Base-by-base conservation (phyloP, 2,329 filamentous ascomycete species). In the Dactylellina sp. region DNA sequence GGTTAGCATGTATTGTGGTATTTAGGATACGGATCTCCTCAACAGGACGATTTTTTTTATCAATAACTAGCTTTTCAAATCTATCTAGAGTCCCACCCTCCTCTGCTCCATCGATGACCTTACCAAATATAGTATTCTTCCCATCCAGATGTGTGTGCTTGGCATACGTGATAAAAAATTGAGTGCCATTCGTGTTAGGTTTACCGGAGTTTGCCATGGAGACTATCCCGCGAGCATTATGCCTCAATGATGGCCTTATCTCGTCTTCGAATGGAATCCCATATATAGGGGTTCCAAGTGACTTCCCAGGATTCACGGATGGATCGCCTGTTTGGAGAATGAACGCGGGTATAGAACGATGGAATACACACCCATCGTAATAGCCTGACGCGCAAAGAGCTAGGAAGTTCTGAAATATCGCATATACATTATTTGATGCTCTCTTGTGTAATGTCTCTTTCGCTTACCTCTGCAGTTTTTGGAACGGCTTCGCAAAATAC, bases 401-500 rank as follows among this genome's bases (percentile, higher is more conserved):
- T 77, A 96, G 88, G 82, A 96, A 96, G 84, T 96, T 96, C 89
- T 92, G 80, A 53, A 9, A 18, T 53, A 39, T 28, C 24, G 11
- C 39, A 24, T n/a, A n/a, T n/a, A n/a, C n/a, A n/a, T n/a, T n/a
- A n/a, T n/a, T n/a, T n/a, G n/a, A n/a, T n/a, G n/a, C n/a, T n/a
- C n/a, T n/a, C n/a, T n/a, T n/a, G n/a, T n/a, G n/a, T n/a, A n/a
- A n/a, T n/a, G n/a, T 79, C 65, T 75, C 71, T 50, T 22, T 16
- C 12, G 47, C 40, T 56, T 61, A 90, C 90, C 83, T 97, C 91
- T 76, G 93, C 90, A 0, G 95, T 97, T 81, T 94, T 93, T 75
- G 95, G 95, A 32, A 96, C 92, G 78, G 91, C 89, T 81, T 97
- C 92, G 84, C 94, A 98, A 83, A 97, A 98, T 77, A 99, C 85